Percentiles rank a stretch among this genome's conserved stretches.
These are phyloP conservation scores for Marasmius sp. DNA, from an alignment of 1,284 basidiomycete genomes.

Conservation along the genomic window DNA sequence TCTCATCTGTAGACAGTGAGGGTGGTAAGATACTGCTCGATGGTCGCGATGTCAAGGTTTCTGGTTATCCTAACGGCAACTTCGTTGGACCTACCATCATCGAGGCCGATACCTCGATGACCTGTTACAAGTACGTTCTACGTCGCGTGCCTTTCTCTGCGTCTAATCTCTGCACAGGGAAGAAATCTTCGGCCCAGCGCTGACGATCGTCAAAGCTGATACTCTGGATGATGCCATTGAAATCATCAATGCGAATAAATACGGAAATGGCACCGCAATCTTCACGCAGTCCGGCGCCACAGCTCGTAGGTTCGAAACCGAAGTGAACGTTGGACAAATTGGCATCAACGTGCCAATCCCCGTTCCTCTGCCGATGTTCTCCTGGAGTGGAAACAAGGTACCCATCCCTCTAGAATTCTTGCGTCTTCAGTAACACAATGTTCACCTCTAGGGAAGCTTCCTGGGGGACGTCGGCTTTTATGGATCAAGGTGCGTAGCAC, in stretches of 20 bases:
- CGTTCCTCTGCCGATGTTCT: conserved; percentile 76
- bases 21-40: conserved; percentile 90
- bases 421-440: neutral
- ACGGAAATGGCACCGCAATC: conserved; percentile 95
- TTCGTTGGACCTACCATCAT: conserved; percentile 95
- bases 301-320: conserved; percentile 89
- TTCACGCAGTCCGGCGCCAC: conserved; percentile 98
- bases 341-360: conserved; percentile 95
- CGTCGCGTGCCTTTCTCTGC: neutral
- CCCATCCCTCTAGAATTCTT: conserved; percentile 11
- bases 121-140: conserved; percentile 73
- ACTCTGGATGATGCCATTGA: conserved; percentile 90
- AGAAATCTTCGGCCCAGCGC: conserved; percentile 95
- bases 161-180: conserved; percentile 48
- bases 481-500: conserved; percentile 65
- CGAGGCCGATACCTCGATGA: conserved; percentile 82
- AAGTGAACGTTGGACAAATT: conserved; percentile 90
- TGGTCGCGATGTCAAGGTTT: conserved; percentile 71
- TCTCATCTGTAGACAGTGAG: conserved; percentile 80
- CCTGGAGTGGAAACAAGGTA: conserved; percentile 90
- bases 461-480: conserved; percentile 91
- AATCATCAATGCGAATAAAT: conserved; percentile 87
- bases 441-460: conserved; percentile 48
- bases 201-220: conserved; percentile 79
- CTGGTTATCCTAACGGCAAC: conserved; percentile 87